Evolutionary conservation across 1,139 yeast genomes (phyloP), one percentile per base, ranked within the genome.

Genomic region (Kodamaea derodonti): DNA sequence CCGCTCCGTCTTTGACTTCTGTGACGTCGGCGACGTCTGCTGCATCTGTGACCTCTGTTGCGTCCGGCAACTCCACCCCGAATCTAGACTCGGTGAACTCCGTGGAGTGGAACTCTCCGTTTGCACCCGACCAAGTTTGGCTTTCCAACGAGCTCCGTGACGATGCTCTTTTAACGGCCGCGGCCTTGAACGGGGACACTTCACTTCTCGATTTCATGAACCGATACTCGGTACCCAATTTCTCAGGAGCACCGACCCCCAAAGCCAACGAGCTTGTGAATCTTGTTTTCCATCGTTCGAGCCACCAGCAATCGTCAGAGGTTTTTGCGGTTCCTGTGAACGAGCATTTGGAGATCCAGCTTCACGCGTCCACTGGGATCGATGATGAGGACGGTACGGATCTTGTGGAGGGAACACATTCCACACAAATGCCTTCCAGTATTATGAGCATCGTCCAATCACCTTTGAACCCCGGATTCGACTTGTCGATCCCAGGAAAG

Each of bases 111-210:
- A 27, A 24, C 28, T 27, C 27, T 17, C 36, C 30, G 23, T 29
- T 29, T 24, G 29, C 14, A 13, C 65, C 59, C 31, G 72, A 67
- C 39, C 71, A 65, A 32, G 52, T 68, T 44, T 81, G 88, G 88
- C 63, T 82, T 16, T 79, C 88, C 8, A 78, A 73, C 38, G 90
- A 82, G 49, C 63, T 82, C 31, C 58, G 83, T 38, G 86, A 80
- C 45, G 88, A 82, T 47, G 88, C 87, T 0, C 56, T 82, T 23
- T 60, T 82, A 38, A 80, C 88, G 0, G 87, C 87, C 0, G 84
- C 86, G 7, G 87, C 87, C 0, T 63, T 80, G 32, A 80, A 80
- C 41, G 83, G 81, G 22, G 81, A 77, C 41, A 67, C 78, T 1
- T 78, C 75, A 38, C 72, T 75, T 38, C 57, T 78, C 13, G 84